Base-by-base conservation (phyloP, 306 rosid species). In the Mucuna pruriens region DNA sequence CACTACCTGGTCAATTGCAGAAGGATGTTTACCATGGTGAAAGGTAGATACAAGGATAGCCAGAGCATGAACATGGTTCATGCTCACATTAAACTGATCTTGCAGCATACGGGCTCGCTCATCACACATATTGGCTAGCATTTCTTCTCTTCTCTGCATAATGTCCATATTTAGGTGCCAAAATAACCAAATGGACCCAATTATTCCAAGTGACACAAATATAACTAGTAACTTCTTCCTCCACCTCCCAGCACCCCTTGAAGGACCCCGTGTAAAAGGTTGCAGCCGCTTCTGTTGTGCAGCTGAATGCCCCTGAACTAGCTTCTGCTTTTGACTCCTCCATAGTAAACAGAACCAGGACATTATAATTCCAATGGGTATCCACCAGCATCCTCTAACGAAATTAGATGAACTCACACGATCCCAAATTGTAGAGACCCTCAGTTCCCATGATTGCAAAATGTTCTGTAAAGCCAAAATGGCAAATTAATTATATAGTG, bases 61-160 rank as follows among this genome's bases (percentile, higher is more conserved):
- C 64, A 95, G 78, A 64, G 99, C 97, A 40, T 95, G 98, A 80
- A 93, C 99, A 80, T 95, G 99, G 75, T 93, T 95, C 92, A 90
- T 75, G 90, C 99, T 95, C 79, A 95, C 97, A 20, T 95, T 95
- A 77, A 95, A 95, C 75, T 95, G 99, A 82, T 95, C 99, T 83
- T 95, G 98, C 85, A 95, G 83, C 99, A 95, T 93, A 55, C 98
- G 87, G 52, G 99, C 98, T 68, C 99, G 90, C 85, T 95, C 99
- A 52, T 95, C 99, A 76, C 99, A 95, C 99, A 95, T 95, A 84
- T 84, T 95, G 77, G 94, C 22, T 48, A 95, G 99, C 82, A 93
- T 90, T 82, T 90, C 94, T 81, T 83, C 87, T 80, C 97, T 91
- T 90, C 93, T 82, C 80, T 70, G 75, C 78, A 42, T 74, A 60